phyloP scores from a whole-genome alignment of 495 filamentous ascomycete species.

The Penicillium tannophilum region DNA sequence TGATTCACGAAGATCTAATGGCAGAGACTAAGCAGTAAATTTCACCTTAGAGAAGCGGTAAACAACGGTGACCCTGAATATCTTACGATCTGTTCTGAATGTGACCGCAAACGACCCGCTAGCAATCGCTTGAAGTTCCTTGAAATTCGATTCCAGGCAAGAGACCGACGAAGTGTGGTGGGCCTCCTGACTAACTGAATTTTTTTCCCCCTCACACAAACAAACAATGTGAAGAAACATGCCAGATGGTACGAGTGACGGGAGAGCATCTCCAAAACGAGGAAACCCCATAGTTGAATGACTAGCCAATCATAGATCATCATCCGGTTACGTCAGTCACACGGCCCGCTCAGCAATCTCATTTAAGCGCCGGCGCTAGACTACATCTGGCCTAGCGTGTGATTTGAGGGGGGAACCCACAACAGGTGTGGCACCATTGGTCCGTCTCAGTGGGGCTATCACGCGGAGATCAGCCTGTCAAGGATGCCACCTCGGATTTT shows the following conservation, averaged over 20 bases:
- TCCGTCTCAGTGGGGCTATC: constrained; percentile 3
- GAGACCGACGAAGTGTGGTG: not conserved
- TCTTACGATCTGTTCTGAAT: not conserved
- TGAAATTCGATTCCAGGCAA: not conserved
- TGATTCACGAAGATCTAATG: not conserved
- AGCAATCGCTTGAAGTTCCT: not conserved
- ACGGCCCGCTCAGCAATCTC: constrained; percentile 3
- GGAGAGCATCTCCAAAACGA: not conserved
- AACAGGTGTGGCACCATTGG: not conserved
- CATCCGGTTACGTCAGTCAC: not conserved
- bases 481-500: not conserved
- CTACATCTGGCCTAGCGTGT: not conserved
- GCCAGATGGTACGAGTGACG: constrained; percentile 1
- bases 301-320: not conserved
- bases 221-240: constrained; percentile 1
- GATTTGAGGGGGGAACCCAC: not conserved
- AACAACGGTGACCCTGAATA: not conserved
- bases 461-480: constrained; percentile 3
- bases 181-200: not conserved
- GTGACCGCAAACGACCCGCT: not conserved
- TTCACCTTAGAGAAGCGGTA: not conserved
- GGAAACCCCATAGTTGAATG: not conserved
- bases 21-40: not conserved
- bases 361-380: constrained; percentile 21
- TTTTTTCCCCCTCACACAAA: constrained; percentile 3